These are phyloP conservation scores for Aspergillus neotritici DNA, from an alignment of 2,329 filamentous ascomycete genomes.

Conservation along the genomic window DNA sequence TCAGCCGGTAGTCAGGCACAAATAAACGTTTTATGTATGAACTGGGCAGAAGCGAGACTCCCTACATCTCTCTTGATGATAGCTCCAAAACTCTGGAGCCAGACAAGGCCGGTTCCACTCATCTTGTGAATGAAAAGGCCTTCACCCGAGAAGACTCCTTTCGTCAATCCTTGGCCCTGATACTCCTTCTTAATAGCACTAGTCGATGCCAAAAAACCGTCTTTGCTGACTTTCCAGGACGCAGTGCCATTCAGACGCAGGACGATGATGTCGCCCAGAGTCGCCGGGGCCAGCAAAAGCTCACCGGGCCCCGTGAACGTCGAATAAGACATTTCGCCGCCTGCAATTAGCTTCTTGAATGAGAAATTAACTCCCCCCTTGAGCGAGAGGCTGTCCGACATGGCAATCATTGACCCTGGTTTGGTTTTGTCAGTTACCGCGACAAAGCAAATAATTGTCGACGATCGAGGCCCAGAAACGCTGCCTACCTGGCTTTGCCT, in stretches of 20 bases:
- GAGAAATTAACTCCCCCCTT: slow-evolving; percentile 79
- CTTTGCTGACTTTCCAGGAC: slow-evolving; percentile 76
- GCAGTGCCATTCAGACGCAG: slow-evolving; percentile 63
- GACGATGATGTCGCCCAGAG: slow-evolving; percentile 78
- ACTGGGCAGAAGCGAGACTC: slow-evolving; percentile 16
- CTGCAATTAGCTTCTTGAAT: slow-evolving; percentile 82
- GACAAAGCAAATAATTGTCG: background rate
- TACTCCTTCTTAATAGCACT: slow-evolving; percentile 84
- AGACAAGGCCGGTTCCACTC: slow-evolving; percentile 71
- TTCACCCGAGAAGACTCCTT: slow-evolving; percentile 91
- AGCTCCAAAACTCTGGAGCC: slow-evolving; percentile 89
- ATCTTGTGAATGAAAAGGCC: slow-evolving; percentile 89
- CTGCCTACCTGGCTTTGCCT: slow-evolving; percentile 64
- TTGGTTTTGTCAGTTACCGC: background rate
- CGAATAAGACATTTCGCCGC: slow-evolving; percentile 72
- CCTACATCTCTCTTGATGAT: slow-evolving; percentile 90
- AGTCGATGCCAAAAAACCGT: slow-evolving; percentile 79
- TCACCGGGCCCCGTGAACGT: slow-evolving; percentile 87
- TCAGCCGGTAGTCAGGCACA: background rate
- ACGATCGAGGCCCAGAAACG: background rate
- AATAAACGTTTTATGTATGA: background rate
- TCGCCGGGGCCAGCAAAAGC: slow-evolving; percentile 71
- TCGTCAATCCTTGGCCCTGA: slow-evolving; percentile 77
- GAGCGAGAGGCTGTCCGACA: slow-evolving; percentile 82
- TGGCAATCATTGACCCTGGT: slow-evolving; percentile 81